phyloP scores from a whole-genome alignment of 2,329 filamentous ascomycete species.

The Hypoxylon rubiginosum region DNA sequence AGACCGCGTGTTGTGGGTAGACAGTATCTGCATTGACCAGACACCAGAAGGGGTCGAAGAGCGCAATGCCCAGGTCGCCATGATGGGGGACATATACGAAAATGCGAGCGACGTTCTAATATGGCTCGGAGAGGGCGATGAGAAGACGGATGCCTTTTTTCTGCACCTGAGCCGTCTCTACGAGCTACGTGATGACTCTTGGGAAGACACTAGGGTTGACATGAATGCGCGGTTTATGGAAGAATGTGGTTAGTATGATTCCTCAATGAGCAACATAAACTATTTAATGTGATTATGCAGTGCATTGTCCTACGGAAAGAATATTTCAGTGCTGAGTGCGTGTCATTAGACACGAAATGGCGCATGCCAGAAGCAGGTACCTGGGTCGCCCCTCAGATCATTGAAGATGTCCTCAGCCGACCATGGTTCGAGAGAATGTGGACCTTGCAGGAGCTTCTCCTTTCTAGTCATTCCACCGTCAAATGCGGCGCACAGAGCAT shows the following conservation, averaged over 20 bases:
- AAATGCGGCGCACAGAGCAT: not conserved
- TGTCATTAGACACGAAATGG: not conserved
- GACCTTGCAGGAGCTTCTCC: not conserved
- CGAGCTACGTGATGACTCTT: not conserved
- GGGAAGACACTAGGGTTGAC: not conserved
- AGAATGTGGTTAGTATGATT: not conserved
- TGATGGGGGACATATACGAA: not conserved
- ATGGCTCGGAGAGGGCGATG: not conserved
- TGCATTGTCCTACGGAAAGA: no score
- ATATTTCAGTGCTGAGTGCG: not conserved
- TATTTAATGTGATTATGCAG: no score
- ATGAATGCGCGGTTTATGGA: not conserved
- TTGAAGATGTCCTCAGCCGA: not conserved
- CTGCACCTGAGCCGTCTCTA: not conserved
- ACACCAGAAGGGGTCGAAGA: not conserved
- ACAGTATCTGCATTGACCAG: slow-evolving; percentile 3
- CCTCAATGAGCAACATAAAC: not conserved
- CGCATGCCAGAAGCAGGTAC: not conserved
- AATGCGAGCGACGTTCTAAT: not conserved
- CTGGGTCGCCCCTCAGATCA: not conserved
- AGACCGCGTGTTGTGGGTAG: not conserved
- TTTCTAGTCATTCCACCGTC: not conserved
- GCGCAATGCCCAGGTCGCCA: not conserved
- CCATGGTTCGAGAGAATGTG: not conserved
- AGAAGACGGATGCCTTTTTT: not conserved